Base-by-base conservation (phyloP, 164 flowering plant genomes). In the Kingdonia uniflora region DNA sequence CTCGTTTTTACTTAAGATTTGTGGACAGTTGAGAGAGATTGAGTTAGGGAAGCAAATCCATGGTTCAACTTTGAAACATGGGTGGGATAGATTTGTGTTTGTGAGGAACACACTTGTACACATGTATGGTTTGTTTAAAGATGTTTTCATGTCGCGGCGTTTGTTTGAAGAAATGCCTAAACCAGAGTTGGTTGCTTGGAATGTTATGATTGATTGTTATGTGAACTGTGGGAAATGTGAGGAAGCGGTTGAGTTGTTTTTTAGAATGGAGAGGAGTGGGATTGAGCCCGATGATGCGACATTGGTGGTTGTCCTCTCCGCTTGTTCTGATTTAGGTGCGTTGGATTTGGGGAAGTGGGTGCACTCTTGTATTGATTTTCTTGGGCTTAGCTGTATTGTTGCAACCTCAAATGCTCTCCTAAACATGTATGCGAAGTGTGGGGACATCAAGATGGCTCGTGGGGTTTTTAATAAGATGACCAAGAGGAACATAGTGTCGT, bases 81-180 rank as follows among this genome's bases (percentile, higher is more conserved):
- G 90, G 2, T 37, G 75, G 44, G 84, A 76, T 2, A 58, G 62
- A n/a, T 74, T 78, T 60, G 70, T 51, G 11, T 75, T 68, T 65
- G 89, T 80, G 29, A 65, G 76, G 65, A 82, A 80, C 69, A 76
- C 80, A 21, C 69, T 82, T 19, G 41, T 83, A 25, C 82, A 76
- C 38, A 62, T 76, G 76, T 80, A 78, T 62, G 79, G 79, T 0
- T 25, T 66, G 65, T 59, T 76, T n/a, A 51, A 49, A 20, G 74
- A 77, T n/a, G 59, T 79, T 5, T 54, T 48, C 12, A 61, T 54
- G 21, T 80, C 84, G 19, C 42, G 53, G 22, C 50, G 50, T 6
- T 54, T 78, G 79, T 84, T 84, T 56, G 79, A 79, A 11, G 79
- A 75, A 75, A 73, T 71, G 38, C 60, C 74, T 38, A 50, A 19